Percentiles rank a stretch among this genome's conserved stretches.
phyloP scores from a whole-genome alignment of 139 green algal genomes.

The Haematococcus lacustris region DNA sequence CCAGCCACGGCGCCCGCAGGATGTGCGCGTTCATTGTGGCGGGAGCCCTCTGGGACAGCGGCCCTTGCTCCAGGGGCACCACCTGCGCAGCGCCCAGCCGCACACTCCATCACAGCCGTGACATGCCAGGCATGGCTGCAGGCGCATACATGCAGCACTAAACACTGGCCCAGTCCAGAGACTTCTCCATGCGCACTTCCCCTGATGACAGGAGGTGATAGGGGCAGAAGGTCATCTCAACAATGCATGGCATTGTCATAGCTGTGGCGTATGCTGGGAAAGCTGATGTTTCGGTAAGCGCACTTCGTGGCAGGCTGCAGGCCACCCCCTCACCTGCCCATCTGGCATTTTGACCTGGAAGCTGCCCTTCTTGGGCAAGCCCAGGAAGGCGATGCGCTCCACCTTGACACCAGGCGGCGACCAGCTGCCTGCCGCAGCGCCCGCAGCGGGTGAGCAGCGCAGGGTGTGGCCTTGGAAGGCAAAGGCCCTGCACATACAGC shows the following conservation, averaged over 20 bases:
- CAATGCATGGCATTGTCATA: neutral
- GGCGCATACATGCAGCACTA: neutral
- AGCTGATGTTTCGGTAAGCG: neutral
- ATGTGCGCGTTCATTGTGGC: conserved; percentile 1
- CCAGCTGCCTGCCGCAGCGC: neutral
- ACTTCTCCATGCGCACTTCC: neutral
- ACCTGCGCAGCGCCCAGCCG: neutral
- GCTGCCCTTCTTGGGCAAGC: conserved; percentile 21
- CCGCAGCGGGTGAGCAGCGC: neutral
- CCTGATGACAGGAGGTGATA: too few species aligned
- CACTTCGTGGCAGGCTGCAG: neutral
- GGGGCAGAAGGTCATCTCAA: neutral
- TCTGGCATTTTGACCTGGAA: conserved; percentile 1
- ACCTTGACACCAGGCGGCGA: too few species aligned
- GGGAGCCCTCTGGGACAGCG: neutral
- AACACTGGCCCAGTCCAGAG: neutral
- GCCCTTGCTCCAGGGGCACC: conserved; percentile 15
- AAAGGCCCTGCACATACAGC: conserved; percentile 25
- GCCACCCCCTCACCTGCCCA: conserved; percentile 1
- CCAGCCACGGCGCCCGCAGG: conserved; percentile 22
- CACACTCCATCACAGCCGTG: neutral
- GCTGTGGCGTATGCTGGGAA: neutral
- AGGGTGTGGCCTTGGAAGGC: conserved; percentile 21
- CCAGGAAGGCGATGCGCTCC: conserved; percentile 49
- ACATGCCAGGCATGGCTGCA: neutral